Evolutionary conservation across 768 basidiomycete genomes (phyloP).

Genomic region (Agrocybe praecox): DNA sequence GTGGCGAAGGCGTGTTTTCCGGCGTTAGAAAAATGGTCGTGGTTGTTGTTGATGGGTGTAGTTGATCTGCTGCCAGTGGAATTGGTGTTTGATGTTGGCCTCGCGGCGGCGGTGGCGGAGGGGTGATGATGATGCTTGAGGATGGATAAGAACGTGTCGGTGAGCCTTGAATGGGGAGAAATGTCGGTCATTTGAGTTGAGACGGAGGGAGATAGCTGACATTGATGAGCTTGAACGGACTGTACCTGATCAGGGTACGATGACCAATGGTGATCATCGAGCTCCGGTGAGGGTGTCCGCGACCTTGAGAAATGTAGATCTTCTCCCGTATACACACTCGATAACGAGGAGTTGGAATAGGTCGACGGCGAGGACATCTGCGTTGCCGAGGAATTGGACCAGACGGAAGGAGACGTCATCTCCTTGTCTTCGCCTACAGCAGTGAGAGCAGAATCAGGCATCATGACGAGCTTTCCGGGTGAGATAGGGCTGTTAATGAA

Average conservation of each 20-base stretch:
- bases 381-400: constrained; percentile 46
- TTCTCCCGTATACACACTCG: constrained; percentile 33
- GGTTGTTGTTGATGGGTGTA: constrained; percentile 15
- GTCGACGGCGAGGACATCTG: constrained; percentile 49
- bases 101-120: constrained; percentile 3
- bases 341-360: constrained; percentile 42
- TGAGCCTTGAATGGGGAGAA: constrained; percentile 38
- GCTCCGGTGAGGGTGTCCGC: constrained; percentile 33
- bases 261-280: constrained; percentile 31
- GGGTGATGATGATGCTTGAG: constrained; percentile 9
- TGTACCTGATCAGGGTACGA: constrained; percentile 33
- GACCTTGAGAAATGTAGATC: constrained; percentile 37
- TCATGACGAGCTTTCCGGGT: constrained; percentile 35
- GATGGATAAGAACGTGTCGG: constrained; percentile 19
- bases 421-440: constrained; percentile 55
- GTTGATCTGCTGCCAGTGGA: constrained; percentile 10
- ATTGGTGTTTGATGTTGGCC: constrained; percentile 1
- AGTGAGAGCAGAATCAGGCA: constrained; percentile 41
- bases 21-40: constrained; percentile 10
- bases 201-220: constrained; percentile 46
- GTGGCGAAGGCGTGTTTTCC: neutral
- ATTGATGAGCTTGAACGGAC: constrained; percentile 36
- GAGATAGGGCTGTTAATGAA: constrained; percentile 50
- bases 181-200: constrained; percentile 43
- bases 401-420: constrained; percentile 52